A percentile compares a stretch with the other conserved stretches of the same genome.
These are phyloP conservation scores for Botrytis porri DNA, from an alignment of 2,329 filamentous ascomycete species.

Conservation along the genomic window DNA sequence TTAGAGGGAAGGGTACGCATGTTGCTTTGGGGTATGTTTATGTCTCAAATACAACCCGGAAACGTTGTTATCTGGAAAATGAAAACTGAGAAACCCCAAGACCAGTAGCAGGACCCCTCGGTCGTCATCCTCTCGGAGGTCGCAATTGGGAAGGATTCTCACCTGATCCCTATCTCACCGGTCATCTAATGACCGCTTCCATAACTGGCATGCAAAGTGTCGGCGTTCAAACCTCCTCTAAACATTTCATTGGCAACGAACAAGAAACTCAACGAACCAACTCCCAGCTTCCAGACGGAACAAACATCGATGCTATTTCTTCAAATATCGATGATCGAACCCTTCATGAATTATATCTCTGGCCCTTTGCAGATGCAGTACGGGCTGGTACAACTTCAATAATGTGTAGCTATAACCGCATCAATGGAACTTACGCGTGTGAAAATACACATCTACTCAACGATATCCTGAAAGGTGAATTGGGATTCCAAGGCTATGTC, in stretches of 20 bases:
- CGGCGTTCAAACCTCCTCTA: slow-evolving; percentile 64
- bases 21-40: slow-evolving; percentile 56
- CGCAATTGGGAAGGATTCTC: slow-evolving; percentile 60
- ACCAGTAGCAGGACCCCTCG: slow-evolving; percentile 60
- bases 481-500: slow-evolving; percentile 81
- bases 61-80: neutral
- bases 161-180: slow-evolving; percentile 31
- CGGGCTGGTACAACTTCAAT: slow-evolving; percentile 63
- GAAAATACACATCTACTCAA: slow-evolving; percentile 74
- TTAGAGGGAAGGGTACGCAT: slow-evolving; percentile 73
- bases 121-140: slow-evolving; percentile 62
- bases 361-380: slow-evolving; percentile 13
- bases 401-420: slow-evolving; percentile 78
- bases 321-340: slow-evolving; percentile 64
- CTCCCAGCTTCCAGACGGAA: slow-evolving; percentile 36
- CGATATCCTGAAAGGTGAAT: slow-evolving; percentile 75
- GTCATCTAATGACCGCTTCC: slow-evolving; percentile 18
- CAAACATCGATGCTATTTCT: slow-evolving; percentile 21
- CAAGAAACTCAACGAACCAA: slow-evolving; percentile 50
- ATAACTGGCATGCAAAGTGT: slow-evolving; percentile 63
- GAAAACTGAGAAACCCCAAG: slow-evolving; percentile 24
- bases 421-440: slow-evolving; percentile 67
- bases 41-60: neutral
- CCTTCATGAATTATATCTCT: slow-evolving; percentile 12
- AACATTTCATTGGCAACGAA: slow-evolving; percentile 49